Conservation (phyloP, 2,329 filamentous ascomycete species). For the Penicillium sp. region DNA sequence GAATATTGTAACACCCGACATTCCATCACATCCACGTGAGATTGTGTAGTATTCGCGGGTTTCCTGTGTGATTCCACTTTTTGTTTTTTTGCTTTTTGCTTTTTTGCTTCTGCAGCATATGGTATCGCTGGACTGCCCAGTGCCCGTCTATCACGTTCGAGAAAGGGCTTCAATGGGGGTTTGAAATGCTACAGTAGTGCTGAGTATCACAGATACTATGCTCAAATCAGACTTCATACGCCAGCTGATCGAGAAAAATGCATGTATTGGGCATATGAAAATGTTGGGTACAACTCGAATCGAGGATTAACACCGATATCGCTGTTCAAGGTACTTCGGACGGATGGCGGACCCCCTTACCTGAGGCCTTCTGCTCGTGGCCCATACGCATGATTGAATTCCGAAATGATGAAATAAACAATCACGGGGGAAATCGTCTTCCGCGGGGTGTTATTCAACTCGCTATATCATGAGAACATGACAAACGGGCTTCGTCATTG, state of each 20-base stretch:
- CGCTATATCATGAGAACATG: neutral
- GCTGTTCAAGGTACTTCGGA: neutral
- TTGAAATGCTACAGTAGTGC: conserved; percentile 4
- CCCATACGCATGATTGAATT: neutral
- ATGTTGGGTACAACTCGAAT: neutral
- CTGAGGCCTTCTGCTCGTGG: neutral
- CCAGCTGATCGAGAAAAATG: neutral
- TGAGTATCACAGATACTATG: neutral
- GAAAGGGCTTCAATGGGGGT: neutral
- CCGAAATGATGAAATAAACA: neutral
- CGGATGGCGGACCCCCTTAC: neutral
- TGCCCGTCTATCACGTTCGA: neutral
- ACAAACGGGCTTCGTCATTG: neutral
- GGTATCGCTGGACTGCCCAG: neutral
- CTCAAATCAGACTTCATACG: neutral
- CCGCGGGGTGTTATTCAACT: neutral
- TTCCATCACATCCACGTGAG: neutral
- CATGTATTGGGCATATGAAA: neutral
- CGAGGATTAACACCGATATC: neutral
- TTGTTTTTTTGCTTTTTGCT: neutral
- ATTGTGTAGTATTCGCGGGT: neutral
- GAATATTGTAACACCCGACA: neutral
- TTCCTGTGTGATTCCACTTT: neutral
- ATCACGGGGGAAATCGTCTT: neutral
- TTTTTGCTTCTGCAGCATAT: neutral